Conservation (phyloP, 176 grass and related monocot species). For the Triticum timopheevii region DNA sequence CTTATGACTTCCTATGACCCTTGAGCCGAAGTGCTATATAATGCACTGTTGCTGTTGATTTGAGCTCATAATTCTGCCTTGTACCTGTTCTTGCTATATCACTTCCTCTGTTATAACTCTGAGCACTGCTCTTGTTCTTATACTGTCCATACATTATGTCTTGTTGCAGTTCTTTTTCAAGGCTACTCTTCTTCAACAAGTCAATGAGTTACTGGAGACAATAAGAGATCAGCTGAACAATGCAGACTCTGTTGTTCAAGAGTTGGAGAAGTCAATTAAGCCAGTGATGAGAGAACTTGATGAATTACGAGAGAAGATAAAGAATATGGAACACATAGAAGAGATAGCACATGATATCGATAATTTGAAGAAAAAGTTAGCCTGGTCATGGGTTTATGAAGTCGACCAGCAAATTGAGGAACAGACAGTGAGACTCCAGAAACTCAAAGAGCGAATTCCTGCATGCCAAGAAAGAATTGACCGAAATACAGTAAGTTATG, state of each 20-base stretch:
- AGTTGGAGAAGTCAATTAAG: constrained; percentile 65
- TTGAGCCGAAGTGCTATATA: neutral
- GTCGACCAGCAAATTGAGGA: constrained; percentile 64
- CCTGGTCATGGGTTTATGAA: constrained; percentile 94
- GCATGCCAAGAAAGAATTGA: constrained; percentile 87
- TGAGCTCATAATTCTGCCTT: constrained; percentile 14
- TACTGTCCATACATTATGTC: constrained; percentile 4
- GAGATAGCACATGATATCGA: constrained; percentile 85
- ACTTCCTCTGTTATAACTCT: constrained; percentile 5
- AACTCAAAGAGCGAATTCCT: constrained; percentile 83
- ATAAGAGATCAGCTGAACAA: constrained; percentile 57
- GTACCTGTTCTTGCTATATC: neutral
- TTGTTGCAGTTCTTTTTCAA: constrained; percentile 90
- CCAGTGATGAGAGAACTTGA: constrained; percentile 72
- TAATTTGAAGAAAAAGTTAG: constrained; percentile 78
- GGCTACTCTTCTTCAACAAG: constrained; percentile 96
- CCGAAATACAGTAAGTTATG: constrained; percentile 57
- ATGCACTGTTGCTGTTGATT: constrained; percentile 5
- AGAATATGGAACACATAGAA: constrained; percentile 92
- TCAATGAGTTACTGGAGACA: constrained; percentile 64
- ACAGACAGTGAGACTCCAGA: constrained; percentile 60
- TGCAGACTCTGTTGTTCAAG: constrained; percentile 58
- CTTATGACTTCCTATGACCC: neutral
- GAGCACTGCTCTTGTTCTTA: constrained; percentile 3
- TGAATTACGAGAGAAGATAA: constrained; percentile 82